A percentile compares a stretch with the other conserved stretches of the same genome.
Conservation (phyloP, 768 basidiomycete species). For the Leucosporidium creatinivorum region DNA sequence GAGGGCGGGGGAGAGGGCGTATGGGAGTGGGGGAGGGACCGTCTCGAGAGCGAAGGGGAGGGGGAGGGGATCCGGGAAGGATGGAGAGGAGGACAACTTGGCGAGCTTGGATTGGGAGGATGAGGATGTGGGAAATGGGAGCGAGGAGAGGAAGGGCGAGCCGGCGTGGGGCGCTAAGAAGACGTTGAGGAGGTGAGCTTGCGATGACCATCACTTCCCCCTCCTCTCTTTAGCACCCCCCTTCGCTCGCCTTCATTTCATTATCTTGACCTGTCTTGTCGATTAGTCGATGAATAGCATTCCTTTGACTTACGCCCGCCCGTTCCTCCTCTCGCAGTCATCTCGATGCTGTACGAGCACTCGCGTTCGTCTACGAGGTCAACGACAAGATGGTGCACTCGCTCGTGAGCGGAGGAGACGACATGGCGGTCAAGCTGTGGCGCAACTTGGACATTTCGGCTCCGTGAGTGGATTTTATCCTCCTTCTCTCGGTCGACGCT, state of each 20-base stretch:
- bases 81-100: slow-evolving; percentile 60
- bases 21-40: slow-evolving; percentile 39
- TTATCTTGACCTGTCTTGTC: not conserved
- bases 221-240: not conserved
- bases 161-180: slow-evolving; percentile 76
- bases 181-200: slow-evolving; percentile 79
- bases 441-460: slow-evolving; percentile 48
- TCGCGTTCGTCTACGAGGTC: slow-evolving; percentile 68
- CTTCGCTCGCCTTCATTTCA: not conserved
- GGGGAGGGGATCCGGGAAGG: not conserved
- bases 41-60: not conserved
- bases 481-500: slow-evolving; percentile 40
- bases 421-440: slow-evolving; percentile 95
- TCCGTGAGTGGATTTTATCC: slow-evolving; percentile 48
- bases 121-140: slow-evolving; percentile 39
- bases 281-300: not conserved
- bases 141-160: slow-evolving; percentile 57
- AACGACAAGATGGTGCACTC: slow-evolving; percentile 51
- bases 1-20: slow-evolving; percentile 38
- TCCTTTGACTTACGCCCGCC: not conserved
- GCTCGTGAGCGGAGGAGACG: slow-evolving; percentile 89
- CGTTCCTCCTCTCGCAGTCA: slow-evolving; percentile 55
- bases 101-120: slow-evolving; percentile 51
- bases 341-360: slow-evolving; percentile 80
- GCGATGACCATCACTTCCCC: not conserved